phyloP scores from a whole-genome alignment of 78 protist genomes.

The Tieghemostelium lacteum region DNA sequence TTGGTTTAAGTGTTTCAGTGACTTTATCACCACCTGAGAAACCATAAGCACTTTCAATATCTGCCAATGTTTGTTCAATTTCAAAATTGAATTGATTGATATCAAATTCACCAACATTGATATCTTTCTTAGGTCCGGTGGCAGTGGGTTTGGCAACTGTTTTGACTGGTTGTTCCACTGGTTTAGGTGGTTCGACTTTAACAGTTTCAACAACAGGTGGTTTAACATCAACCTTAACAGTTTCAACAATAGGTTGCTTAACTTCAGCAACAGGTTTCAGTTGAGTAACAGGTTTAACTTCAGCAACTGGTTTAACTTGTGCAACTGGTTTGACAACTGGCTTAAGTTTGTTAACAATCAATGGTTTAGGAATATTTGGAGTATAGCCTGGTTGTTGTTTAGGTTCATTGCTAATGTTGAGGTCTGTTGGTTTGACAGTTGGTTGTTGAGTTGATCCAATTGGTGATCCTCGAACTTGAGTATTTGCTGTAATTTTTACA shows the following conservation, averaged over 20 bases:
- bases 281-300: constrained; percentile 1
- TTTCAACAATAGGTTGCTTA: background rate
- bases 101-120: background rate
- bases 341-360: no score
- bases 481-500: background rate
- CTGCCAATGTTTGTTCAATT: constrained; percentile 53
- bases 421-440: background rate
- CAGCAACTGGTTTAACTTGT: background rate
- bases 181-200: background rate
- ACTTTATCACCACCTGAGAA: background rate
- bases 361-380: no score
- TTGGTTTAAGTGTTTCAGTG: background rate
- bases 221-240: background rate
- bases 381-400: no score
- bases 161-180: background rate
- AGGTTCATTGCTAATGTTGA: no score
- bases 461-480: background rate
- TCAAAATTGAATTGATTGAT: constrained; percentile 5
- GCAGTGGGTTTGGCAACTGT: no score
- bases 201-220: constrained; percentile 19
- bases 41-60: constrained; percentile 10
- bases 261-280: background rate
- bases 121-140: background rate
- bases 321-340: background rate
- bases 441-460: background rate